Conservation (phyloP, 2,329 filamentous ascomycete species). For the Pezicula radicicola region DNA sequence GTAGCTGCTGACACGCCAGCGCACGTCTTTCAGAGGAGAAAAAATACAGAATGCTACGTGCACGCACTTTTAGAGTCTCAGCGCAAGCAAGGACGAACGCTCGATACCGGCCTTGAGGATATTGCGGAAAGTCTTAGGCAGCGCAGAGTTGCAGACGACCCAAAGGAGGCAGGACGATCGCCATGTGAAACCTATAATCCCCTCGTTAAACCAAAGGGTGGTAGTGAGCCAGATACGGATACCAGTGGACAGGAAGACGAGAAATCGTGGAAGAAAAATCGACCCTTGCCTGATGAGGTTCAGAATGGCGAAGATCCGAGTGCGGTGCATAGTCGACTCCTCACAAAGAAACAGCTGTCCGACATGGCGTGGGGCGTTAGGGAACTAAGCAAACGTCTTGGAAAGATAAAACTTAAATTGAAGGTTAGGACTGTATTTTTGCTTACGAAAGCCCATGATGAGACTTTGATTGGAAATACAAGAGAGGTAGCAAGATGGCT, state of each 20-base stretch:
- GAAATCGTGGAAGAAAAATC: slow-evolving; percentile 45
- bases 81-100: slow-evolving; percentile 28
- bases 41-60: slow-evolving; percentile 59
- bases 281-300: slow-evolving; percentile 7
- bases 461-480: slow-evolving; percentile 73
- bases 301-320: slow-evolving; percentile 11
- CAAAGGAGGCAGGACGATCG: slow-evolving; percentile 7
- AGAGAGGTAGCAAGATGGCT: slow-evolving; percentile 79
- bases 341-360: slow-evolving; percentile 91
- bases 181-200: background rate
- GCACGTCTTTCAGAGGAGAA: slow-evolving; percentile 32
- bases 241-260: slow-evolving; percentile 52
- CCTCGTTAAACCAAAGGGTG: slow-evolving; percentile 12
- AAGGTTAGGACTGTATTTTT: slow-evolving; percentile 82
- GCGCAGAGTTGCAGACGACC: slow-evolving; percentile 12
- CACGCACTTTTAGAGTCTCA: slow-evolving; percentile 63
- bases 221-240: slow-evolving; percentile 5
- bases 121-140: slow-evolving; percentile 17
- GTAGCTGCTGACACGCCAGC: slow-evolving; percentile 45
- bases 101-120: slow-evolving; percentile 24
- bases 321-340: slow-evolving; percentile 58
- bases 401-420: slow-evolving; percentile 78
- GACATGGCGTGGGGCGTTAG: slow-evolving; percentile 97
- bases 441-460: slow-evolving; percentile 88
- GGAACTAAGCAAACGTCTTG: slow-evolving; percentile 81